Conservation (phyloP, 225 moss, liverwort and hornwort genomes). For the Straminergon stramineum region DNA sequence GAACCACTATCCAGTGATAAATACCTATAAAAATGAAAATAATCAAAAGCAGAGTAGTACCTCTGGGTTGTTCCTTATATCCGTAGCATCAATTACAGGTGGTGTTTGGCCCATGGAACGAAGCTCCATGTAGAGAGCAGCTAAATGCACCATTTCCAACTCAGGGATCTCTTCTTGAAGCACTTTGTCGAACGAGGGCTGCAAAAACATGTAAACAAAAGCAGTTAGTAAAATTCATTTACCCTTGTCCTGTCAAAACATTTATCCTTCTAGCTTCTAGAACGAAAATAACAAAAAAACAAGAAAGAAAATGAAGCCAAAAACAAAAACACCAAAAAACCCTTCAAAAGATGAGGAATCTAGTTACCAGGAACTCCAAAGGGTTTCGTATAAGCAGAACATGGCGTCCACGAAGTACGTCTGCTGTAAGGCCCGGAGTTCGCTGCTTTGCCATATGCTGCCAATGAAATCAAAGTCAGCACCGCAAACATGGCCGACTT, state of each 20-base stretch:
- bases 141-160: slow-evolving; percentile 57
- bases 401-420: slow-evolving; percentile 58
- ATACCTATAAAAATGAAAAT: background rate
- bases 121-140: slow-evolving; percentile 64
- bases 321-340: too few species aligned
- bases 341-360: background rate
- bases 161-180: slow-evolving; percentile 58
- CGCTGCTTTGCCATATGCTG: slow-evolving; percentile 87
- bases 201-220: slow-evolving; percentile 9
- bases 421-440: slow-evolving; percentile 38
- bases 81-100: slow-evolving; percentile 72
- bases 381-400: slow-evolving; percentile 80
- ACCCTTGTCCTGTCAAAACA: background rate
- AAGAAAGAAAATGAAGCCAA: background rate
- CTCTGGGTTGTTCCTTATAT: slow-evolving; percentile 70
- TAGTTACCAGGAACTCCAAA: slow-evolving; percentile 53
- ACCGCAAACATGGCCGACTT: background rate
- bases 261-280: background rate
- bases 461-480: slow-evolving; percentile 8
- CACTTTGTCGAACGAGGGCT: slow-evolving; percentile 82
- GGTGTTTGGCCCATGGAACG: slow-evolving; percentile 53
- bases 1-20: background rate
- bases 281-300: background rate
- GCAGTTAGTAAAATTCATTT: background rate
- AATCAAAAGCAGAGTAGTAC: slow-evolving; percentile 12